A percentile compares a stretch with the other conserved stretches of the same genome.
Conservation (phyloP, 1,284 basidiomycete species). For the Trametes hirsuta region DNA sequence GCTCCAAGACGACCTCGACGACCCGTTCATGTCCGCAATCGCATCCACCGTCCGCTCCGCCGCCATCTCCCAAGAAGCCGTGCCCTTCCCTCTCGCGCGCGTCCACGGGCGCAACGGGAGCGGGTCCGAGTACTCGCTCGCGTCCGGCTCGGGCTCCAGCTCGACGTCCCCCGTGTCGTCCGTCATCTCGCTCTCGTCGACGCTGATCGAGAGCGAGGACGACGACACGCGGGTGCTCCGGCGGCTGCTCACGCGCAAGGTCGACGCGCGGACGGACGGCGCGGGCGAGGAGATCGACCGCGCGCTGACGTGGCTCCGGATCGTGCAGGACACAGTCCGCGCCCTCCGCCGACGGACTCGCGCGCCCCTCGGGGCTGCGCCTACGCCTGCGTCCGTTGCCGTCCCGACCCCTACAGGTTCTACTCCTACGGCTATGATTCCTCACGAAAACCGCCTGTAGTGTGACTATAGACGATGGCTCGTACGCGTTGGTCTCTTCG, state of each 20-base stretch:
- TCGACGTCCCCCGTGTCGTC: conserved; percentile 34
- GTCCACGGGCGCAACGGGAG: conserved; percentile 14
- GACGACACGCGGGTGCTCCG: conserved; percentile 63
- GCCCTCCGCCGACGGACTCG: conserved; percentile 53
- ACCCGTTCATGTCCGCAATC: conserved; percentile 23
- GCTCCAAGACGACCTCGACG: conserved; percentile 15
- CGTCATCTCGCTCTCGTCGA: conserved; percentile 39
- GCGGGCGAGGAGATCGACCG: conserved; percentile 69
- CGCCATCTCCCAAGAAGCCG: neutral
- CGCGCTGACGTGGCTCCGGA: conserved; percentile 57
- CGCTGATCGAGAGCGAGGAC: conserved; percentile 49
- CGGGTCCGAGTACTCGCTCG: conserved; percentile 24
- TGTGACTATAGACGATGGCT: too few species aligned
- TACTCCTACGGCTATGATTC: too few species aligned
- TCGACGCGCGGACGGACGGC: conserved; percentile 56
- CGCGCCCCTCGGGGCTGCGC: neutral
- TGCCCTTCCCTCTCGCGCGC: conserved; percentile 18
- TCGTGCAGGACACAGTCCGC: conserved; percentile 63
- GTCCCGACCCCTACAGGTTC: too few species aligned
- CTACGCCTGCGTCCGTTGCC: neutral
- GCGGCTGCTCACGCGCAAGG: conserved; percentile 61
- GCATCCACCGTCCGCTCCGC: conserved; percentile 19
- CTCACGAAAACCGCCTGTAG: too few species aligned
- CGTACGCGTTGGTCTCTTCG: neutral
- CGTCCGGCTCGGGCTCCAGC: neutral